Base-by-base conservation (phyloP, 371 early-diverging fungal species). In the Circinella minor region DNA sequence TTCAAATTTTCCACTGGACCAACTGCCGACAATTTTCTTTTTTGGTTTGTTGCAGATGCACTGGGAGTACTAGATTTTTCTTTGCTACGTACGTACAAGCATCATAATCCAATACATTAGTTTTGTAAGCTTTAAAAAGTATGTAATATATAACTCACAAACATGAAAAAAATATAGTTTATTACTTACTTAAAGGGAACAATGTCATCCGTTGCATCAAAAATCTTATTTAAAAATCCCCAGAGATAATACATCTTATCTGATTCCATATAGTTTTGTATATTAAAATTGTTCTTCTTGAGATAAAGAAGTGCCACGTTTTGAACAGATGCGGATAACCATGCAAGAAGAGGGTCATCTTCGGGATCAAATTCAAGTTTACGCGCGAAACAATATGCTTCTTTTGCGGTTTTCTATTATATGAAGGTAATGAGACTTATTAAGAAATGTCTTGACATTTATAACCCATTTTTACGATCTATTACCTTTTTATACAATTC, bases 221-320 rank as follows among this genome's bases (percentile, higher is more conserved):
- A 59, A 11, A 59, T 59, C 0, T 6, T 59, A 37, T 59, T 59
- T 36, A 36, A 36, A 15, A 59, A 59, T 1, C 60, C 34, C 60
- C 60, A 59, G 7, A 59, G 9, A 59, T 59, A 27, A 7, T 59
- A 59, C 60, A 59, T 8, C 27, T 27, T 59, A 59, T 59, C 60
- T 4, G 60, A 36, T 59, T 59, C 60, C 17, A 59, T 1, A 6
- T 59, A 59, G 36, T 59, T 59, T 59, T 59, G 60, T 4, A 59
- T 59, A 7, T 59, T 59, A 4, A 59, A 59, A 13, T 59, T 37
- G 18, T 59, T 37, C 4, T 59, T 59, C 15, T 59, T 59, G 4
- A 59, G 11, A 37, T 11, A 27, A 59, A 59, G 60, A 1, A 36
- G 37, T 17, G 60, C 34, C 0, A 36, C 4, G 27, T 59, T 36